phyloP scores from a whole-genome alignment of 163 green algal genomes.

The Chloroidium sp. region DNA sequence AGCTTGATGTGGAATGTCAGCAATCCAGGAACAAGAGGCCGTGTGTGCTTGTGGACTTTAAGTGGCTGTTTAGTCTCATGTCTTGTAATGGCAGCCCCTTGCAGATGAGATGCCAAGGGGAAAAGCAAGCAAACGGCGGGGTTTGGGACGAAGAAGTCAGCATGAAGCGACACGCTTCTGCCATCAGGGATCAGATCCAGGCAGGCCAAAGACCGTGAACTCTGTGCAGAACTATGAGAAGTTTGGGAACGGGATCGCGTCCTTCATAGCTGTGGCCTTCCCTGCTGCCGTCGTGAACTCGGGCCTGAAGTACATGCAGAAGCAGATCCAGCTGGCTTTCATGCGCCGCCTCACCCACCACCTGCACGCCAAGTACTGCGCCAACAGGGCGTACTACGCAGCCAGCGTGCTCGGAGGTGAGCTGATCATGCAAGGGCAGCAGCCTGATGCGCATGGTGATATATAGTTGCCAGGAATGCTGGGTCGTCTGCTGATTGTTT shows the following conservation, averaged over 20 bases:
- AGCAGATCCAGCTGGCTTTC: constrained; percentile 80
- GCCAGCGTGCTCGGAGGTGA: constrained; percentile 68
- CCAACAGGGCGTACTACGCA: constrained; percentile 85
- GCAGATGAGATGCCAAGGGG: too few species aligned
- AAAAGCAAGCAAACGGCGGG: too few species aligned
- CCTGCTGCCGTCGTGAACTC: constrained; percentile 81
- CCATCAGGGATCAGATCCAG: too few species aligned
- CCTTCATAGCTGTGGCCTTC: constrained; percentile 64
- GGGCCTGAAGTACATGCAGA: constrained; percentile 91
- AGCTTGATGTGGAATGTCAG: too few species aligned
- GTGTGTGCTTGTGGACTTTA: too few species aligned
- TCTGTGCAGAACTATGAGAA: constrained; percentile 45
- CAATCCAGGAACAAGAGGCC: too few species aligned
- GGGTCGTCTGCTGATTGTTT: neutral
- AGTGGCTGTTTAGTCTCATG: too few species aligned
- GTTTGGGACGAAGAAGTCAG: too few species aligned
- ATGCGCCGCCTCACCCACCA: constrained; percentile 55
- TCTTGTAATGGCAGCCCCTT: too few species aligned
- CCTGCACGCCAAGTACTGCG: constrained; percentile 80
- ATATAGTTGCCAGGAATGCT: too few species aligned
- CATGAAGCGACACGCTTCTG: too few species aligned
- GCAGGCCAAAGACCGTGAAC: too few species aligned
- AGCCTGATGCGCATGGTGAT: neutral
- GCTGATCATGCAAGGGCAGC: neutral
- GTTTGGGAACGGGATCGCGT: constrained; percentile 39